Conservation (phyloP, 2,329 filamentous ascomycete genomes). For the Pseudogymnoascus sp. region DNA sequence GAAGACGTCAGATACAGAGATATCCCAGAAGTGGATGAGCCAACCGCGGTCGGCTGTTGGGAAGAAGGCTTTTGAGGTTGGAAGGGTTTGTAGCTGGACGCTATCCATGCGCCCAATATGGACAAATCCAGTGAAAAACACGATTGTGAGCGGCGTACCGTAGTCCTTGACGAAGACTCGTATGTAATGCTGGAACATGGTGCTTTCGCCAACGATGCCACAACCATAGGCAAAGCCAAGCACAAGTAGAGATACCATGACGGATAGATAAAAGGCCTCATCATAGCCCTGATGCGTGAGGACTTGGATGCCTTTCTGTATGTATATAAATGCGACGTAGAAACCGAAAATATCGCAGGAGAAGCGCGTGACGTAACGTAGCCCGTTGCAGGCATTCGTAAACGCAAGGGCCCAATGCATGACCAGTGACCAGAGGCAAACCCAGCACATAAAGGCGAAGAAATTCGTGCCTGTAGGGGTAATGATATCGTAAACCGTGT, state of each 20-base stretch:
- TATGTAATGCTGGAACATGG: constrained; percentile 66
- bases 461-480: constrained; percentile 70
- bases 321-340: constrained; percentile 86
- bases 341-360: constrained; percentile 93
- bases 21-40: constrained; percentile 78
- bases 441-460: constrained; percentile 86
- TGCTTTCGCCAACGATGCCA: constrained; percentile 62
- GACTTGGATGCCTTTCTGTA: constrained; percentile 86
- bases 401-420: constrained; percentile 80
- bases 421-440: constrained; percentile 79
- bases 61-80: constrained; percentile 70
- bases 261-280: constrained; percentile 68
- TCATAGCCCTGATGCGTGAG: constrained; percentile 65
- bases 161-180: constrained; percentile 86
- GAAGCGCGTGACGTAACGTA: constrained; percentile 87
- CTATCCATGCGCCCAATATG: constrained; percentile 76
- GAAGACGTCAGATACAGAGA: constrained; percentile 67
- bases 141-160: constrained; percentile 71
- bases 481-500: constrained; percentile 89
- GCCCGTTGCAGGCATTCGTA: constrained; percentile 79
- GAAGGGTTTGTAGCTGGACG: constrained; percentile 63
- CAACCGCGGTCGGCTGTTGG: constrained; percentile 68
- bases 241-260: constrained; percentile 70
- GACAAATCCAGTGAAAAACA: constrained; percentile 88
- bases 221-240: constrained; percentile 71